phyloP scores from a whole-genome alignment of 805 yeast genomes.

The Zygotorulaspora danielsina region DNA sequence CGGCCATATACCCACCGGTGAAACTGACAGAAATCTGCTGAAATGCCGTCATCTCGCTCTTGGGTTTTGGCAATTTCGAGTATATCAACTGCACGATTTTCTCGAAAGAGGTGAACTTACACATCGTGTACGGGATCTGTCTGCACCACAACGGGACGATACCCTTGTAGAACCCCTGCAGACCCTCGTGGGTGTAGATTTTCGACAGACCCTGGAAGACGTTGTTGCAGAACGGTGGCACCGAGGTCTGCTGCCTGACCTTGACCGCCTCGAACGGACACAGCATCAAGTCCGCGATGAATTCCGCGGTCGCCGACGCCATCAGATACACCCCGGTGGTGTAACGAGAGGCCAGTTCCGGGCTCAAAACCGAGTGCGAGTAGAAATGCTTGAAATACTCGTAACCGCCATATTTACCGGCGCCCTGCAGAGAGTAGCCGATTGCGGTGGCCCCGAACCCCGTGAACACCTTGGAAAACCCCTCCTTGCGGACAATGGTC shows the following conservation, averaged over 20 bases:
- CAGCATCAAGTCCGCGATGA: slow-evolving; percentile 80
- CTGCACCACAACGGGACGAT: slow-evolving; percentile 90
- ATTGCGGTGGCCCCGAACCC: slow-evolving; percentile 90
- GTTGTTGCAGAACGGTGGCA: slow-evolving; percentile 73
- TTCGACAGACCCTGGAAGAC: slow-evolving; percentile 64
- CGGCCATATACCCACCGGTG: slow-evolving; percentile 94
- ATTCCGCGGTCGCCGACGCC: slow-evolving; percentile 92
- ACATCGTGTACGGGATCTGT: slow-evolving; percentile 99
- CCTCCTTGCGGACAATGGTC: slow-evolving; percentile 67
- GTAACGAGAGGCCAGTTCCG: slow-evolving; percentile 54
- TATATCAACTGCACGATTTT: slow-evolving; percentile 82
- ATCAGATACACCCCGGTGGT: slow-evolving; percentile 71
- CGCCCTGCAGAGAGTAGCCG: slow-evolving; percentile 95
- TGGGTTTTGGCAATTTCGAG: slow-evolving; percentile 64
- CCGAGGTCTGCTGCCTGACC: slow-evolving; percentile 87
- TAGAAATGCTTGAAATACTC: slow-evolving; percentile 84
- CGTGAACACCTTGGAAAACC: slow-evolving; percentile 69
- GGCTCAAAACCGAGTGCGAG: slow-evolving; percentile 59
- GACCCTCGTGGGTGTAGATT: slow-evolving; percentile 63
- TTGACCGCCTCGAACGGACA: slow-evolving; percentile 96
- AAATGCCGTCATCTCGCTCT: slow-evolving; percentile 60
- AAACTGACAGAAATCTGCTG: slow-evolving; percentile 94
- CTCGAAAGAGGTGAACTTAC: slow-evolving; percentile 92
- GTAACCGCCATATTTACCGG: slow-evolving; percentile 94
- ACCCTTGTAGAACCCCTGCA: slow-evolving; percentile 79